Evolutionary conservation across 306 rosid genomes (phyloP).

Genomic region (Quercus alba): DNA sequence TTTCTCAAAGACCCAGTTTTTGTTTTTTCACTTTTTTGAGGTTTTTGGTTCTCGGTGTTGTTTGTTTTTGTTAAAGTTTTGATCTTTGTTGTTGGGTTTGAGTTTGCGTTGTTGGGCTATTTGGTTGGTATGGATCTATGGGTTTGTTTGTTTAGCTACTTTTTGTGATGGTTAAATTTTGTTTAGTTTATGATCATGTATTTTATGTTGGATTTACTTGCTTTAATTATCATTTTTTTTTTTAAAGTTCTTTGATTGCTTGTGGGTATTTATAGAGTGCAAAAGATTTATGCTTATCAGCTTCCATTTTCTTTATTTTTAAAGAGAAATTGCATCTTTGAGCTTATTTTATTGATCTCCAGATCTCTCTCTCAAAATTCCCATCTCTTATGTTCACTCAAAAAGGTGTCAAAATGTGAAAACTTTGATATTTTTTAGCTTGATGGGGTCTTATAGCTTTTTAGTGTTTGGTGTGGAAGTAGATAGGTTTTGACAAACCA

Average conservation of each 20-base stretch:
- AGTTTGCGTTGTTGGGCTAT: conserved; percentile 15
- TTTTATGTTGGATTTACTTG: conserved; percentile 8
- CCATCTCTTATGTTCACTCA: background rate
- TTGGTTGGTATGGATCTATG: conserved; percentile 21
- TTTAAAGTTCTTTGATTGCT: background rate
- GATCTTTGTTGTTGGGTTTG: conserved; percentile 31
- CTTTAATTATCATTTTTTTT: background rate
- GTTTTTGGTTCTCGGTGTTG: background rate
- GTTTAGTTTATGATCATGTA: background rate
- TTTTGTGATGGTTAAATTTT: background rate
- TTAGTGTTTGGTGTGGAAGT: background rate
- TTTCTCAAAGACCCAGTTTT: background rate
- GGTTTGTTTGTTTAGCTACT: conserved; percentile 7
- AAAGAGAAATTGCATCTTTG: background rate
- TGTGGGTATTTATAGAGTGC: conserved; percentile 12
- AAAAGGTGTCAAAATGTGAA: background rate
- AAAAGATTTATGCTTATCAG: conserved; percentile 7
- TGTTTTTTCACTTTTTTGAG: background rate
- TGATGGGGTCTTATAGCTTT: background rate
- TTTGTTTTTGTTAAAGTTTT: conserved; percentile 4
- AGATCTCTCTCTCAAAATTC: background rate
- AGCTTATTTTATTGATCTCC: conserved; percentile 4
- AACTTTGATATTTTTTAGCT: background rate
- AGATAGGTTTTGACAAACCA: background rate
- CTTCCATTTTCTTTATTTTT: background rate